A percentile compares a stretch with the other conserved stretches of the same genome.
Conservation (phyloP, 2,329 filamentous ascomycete species). For the Blastomyces silverae region DNA sequence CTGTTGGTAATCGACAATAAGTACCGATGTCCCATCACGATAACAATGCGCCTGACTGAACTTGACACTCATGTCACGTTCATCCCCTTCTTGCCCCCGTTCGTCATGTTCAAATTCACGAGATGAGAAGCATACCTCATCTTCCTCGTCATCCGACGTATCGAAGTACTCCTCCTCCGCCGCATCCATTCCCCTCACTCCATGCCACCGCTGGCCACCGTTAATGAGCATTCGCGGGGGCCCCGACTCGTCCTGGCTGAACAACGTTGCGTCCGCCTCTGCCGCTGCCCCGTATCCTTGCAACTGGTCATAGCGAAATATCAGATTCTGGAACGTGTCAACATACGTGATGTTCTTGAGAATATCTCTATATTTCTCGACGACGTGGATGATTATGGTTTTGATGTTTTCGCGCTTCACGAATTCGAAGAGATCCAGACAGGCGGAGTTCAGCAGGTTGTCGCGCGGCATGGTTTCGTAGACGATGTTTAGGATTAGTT, state of each 20-base stretch:
- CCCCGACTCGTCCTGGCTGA: slow-evolving; percentile 62
- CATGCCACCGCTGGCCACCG: slow-evolving; percentile 54
- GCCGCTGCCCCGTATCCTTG: slow-evolving; percentile 56
- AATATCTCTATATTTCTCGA: slow-evolving; percentile 74
- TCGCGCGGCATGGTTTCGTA: slow-evolving; percentile 82
- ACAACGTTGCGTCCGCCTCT: slow-evolving; percentile 59
- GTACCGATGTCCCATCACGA: slow-evolving; percentile 13
- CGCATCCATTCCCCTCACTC: slow-evolving; percentile 74
- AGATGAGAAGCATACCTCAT: slow-evolving; percentile 41
- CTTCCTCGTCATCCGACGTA: slow-evolving; percentile 77
- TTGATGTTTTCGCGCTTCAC: slow-evolving; percentile 78
- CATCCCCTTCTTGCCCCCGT: neutral
- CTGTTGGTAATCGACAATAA: slow-evolving; percentile 30
- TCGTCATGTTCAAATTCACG: slow-evolving; percentile 5
- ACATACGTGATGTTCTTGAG: slow-evolving; percentile 72
- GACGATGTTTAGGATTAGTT: slow-evolving; percentile 76
- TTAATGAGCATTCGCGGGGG: slow-evolving; percentile 48
- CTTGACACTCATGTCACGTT: slow-evolving; percentile 3
- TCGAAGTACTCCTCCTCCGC: slow-evolving; percentile 95
- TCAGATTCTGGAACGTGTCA: slow-evolving; percentile 71
- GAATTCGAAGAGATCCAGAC: slow-evolving; percentile 86
- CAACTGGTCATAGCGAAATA: slow-evolving; percentile 71
- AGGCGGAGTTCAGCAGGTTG: slow-evolving; percentile 88
- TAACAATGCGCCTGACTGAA: neutral
- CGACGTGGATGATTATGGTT: slow-evolving; percentile 72